Conservation (phyloP, 2,329 filamentous ascomycete species). For the Phyllosticta capitalensis region DNA sequence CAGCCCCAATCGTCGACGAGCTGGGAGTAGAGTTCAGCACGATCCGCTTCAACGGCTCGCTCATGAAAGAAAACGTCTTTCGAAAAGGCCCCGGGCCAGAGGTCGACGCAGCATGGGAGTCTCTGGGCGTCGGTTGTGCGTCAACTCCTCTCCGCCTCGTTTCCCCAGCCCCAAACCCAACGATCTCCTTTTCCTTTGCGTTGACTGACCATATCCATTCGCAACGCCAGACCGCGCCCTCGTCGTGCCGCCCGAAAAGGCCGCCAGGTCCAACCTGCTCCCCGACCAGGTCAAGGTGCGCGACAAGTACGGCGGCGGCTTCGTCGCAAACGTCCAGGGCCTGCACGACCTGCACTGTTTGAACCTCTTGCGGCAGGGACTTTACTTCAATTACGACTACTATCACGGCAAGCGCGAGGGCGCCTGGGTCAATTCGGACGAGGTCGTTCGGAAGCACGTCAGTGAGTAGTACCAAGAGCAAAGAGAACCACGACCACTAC, state of each 20-base stretch:
- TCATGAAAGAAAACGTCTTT: slow-evolving; percentile 46
- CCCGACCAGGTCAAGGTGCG: slow-evolving; percentile 47
- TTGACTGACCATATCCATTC: not conserved
- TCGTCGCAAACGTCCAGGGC: slow-evolving; percentile 48
- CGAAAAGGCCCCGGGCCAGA: slow-evolving; percentile 41
- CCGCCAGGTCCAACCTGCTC: slow-evolving; percentile 41
- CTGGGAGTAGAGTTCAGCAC: slow-evolving; percentile 33
- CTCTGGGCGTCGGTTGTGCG: slow-evolving; percentile 43
- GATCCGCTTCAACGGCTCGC: slow-evolving; percentile 46
- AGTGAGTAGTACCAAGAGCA: slow-evolving; percentile 42
- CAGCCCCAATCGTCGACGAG: slow-evolving; percentile 29
- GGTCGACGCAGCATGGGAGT: slow-evolving; percentile 49
- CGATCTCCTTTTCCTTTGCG: not conserved
- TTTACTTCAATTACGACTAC: slow-evolving; percentile 52
- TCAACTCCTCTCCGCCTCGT: not conserved
- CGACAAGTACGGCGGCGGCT: slow-evolving; percentile 49
- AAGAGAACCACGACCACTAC: too few species aligned
- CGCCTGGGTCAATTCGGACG: slow-evolving; percentile 47
- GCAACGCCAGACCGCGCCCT: slow-evolving; percentile 32
- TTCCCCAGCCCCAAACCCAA: not conserved
- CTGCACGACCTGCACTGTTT: slow-evolving; percentile 51
- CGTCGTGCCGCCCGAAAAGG: slow-evolving; percentile 42
- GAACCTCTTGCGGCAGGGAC: slow-evolving; percentile 48
- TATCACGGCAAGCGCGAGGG: slow-evolving; percentile 43
- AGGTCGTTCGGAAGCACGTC: slow-evolving; percentile 47